Evolutionary conservation across 139 green algal species (phyloP).

Genomic region (Tetradesmus obliquus): DNA sequence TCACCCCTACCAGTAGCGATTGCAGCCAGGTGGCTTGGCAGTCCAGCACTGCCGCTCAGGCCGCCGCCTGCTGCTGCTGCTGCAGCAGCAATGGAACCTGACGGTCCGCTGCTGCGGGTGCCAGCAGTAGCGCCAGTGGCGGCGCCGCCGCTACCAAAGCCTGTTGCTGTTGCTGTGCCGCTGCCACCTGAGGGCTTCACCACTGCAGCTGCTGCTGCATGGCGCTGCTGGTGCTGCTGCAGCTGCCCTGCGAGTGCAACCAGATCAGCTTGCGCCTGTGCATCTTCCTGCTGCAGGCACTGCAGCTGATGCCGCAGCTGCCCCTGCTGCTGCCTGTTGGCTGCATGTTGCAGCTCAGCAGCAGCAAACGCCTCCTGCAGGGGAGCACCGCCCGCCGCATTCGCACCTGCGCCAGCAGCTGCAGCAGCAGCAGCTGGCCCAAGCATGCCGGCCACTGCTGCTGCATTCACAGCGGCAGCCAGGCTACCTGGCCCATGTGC

Average conservation of each 20-base stretch:
- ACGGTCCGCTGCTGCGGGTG: not conserved
- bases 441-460: not conserved
- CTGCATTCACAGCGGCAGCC: not conserved
- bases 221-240: not conserved
- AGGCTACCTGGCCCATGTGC: conserved; percentile 13
- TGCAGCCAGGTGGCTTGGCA: not conserved
- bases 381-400: not conserved
- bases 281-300: not conserved
- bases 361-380: not conserved
- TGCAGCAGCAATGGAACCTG: not conserved
- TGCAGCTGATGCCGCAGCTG: not conserved
- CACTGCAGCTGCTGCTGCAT: not conserved
- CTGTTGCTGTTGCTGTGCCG: conserved; percentile 3
- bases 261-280: not conserved
- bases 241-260: not conserved
- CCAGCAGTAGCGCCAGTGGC: not conserved
- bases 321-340: conserved; percentile 7
- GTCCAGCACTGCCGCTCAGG: not conserved
- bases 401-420: not conserved
- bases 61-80: not conserved
- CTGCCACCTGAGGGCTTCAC: not conserved
- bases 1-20: not conserved
- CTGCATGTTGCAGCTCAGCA: not conserved
- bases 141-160: not conserved
- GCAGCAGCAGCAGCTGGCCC: not conserved